Conservation (phyloP, 371 early-diverging fungal species). For the Rhizopus sp. region DNA sequence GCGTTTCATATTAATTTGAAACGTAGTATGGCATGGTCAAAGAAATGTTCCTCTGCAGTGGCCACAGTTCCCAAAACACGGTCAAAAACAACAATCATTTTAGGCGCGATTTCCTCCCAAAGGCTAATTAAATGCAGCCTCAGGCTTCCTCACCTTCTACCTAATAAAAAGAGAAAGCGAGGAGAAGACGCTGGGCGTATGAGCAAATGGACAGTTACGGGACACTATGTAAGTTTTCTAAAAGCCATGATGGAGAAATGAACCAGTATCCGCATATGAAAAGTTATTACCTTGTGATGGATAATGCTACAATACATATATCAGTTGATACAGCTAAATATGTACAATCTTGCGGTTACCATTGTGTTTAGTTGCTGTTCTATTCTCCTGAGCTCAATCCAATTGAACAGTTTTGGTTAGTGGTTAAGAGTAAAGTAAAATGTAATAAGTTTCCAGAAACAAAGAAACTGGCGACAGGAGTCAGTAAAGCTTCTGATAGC, state of each 20-base stretch:
- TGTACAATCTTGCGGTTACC: constrained; percentile 17
- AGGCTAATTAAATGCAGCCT: too few species aligned
- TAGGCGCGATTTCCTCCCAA: too few species aligned
- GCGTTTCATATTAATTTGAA: too few species aligned
- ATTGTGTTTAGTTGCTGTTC: too few species aligned
- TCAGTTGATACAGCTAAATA: constrained; percentile 13
- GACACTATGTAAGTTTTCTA: constrained; percentile 24
- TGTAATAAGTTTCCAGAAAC: constrained; percentile 4
- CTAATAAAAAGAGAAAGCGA: constrained; percentile 20
- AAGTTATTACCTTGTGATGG: constrained; percentile 12
- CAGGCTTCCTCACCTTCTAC: too few species aligned
- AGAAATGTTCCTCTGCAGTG: too few species aligned
- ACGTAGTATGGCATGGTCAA: too few species aligned
- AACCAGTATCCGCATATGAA: constrained; percentile 22
- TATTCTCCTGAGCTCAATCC: constrained; percentile 16
- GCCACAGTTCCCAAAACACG: too few species aligned
- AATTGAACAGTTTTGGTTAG: constrained; percentile 23
- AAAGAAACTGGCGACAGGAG: constrained; percentile 3
- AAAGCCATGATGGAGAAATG: constrained; percentile 22
- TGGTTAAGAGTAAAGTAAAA: constrained; percentile 13
- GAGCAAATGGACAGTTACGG: constrained; percentile 21
- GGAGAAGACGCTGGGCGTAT: not conserved
- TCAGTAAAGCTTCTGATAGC: not conserved
- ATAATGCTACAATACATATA: constrained; percentile 21
- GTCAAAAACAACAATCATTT: too few species aligned